These are phyloP conservation scores for Aspergillus pseudoglaucus DNA, from an alignment of 2,329 filamentous ascomycete species.

Conservation along the genomic window DNA sequence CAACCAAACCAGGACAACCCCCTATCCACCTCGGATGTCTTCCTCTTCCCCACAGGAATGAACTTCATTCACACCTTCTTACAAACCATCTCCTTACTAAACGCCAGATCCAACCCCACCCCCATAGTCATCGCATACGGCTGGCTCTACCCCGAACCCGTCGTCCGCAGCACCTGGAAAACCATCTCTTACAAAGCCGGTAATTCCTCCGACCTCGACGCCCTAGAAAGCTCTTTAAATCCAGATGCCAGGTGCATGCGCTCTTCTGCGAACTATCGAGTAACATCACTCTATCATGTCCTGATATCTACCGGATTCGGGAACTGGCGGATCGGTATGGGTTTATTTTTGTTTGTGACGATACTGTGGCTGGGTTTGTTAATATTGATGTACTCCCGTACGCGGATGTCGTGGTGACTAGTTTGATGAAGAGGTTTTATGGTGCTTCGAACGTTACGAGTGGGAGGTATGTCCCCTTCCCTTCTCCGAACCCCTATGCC, in stretches of 20 bases:
- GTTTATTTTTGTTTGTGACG: constrained; percentile 30
- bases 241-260: constrained; percentile 20
- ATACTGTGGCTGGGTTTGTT: constrained; percentile 32
- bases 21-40: background rate
- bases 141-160: background rate
- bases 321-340: constrained; percentile 34
- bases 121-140: background rate
- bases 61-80: background rate
- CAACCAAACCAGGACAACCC: background rate
- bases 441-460: constrained; percentile 54
- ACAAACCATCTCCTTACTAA: background rate
- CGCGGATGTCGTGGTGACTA: constrained; percentile 48
- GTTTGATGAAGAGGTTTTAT: constrained; percentile 54
- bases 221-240: background rate
- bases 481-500: background rate
- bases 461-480: background rate
- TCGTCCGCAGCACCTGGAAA: background rate
- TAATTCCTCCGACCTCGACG: background rate
- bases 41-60: background rate
- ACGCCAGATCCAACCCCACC: too few relatives aligned
- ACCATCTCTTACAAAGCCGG: background rate
- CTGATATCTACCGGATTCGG: constrained; percentile 37
- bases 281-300: constrained; percentile 41
- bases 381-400: constrained; percentile 42
- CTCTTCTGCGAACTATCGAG: constrained; percentile 47